These are phyloP conservation scores for Penicillium daleae DNA, from an alignment of 495 filamentous ascomycete species.

Conservation along the genomic window DNA sequence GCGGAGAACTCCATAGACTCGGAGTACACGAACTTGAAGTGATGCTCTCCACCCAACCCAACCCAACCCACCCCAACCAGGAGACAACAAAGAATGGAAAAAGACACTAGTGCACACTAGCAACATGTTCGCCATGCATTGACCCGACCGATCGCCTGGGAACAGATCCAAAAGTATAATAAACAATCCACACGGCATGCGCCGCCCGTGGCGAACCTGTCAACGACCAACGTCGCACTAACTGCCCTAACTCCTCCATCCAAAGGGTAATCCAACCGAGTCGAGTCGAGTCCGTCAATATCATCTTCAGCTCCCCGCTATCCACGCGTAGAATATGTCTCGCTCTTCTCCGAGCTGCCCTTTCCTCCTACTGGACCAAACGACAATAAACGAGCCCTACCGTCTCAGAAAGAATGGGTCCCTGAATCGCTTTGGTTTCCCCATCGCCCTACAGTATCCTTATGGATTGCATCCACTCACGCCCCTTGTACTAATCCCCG, in stretches of 20 bases:
- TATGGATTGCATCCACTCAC: background rate
- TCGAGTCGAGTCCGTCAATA: background rate
- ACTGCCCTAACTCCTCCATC: background rate
- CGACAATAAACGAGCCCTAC: background rate
- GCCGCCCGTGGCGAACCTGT: conserved; percentile 13
- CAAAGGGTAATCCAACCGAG: conserved; percentile 16
- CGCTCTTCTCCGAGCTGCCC: background rate
- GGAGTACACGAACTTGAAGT: background rate
- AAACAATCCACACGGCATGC: background rate
- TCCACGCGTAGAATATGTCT: background rate
- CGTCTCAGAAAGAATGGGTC: background rate
- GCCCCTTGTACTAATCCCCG: conserved; percentile 12
- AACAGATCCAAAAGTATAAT: conserved; percentile 18
- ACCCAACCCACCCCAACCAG: background rate
- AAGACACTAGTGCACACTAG: conserved; percentile 3
- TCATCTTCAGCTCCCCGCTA: conserved; percentile 16
- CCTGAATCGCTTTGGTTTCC: background rate
- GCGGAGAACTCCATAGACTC: background rate
- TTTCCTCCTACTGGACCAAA: background rate
- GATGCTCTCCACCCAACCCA: background rate
- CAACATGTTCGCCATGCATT: conserved; percentile 19
- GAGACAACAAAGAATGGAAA: background rate
- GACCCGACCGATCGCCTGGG: conserved; percentile 23
- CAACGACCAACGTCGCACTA: conserved; percentile 20
- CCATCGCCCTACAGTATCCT: background rate